phyloP scores from a whole-genome alignment of 805 yeast species.

The Metschnikowia kofuensis region DNA sequence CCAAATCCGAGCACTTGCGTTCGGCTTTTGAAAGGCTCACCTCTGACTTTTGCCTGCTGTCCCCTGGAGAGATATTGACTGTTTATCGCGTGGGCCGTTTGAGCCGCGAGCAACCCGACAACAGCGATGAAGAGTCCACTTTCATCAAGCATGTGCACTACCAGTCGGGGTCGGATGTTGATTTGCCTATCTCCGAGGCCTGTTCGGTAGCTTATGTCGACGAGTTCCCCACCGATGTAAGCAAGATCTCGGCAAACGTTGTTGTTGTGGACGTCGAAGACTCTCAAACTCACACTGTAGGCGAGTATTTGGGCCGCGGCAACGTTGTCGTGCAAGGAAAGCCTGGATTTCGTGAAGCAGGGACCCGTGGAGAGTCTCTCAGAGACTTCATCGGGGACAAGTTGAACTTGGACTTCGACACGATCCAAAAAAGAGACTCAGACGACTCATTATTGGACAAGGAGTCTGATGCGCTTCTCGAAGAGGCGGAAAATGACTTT shows the following conservation, averaged over 20 bases:
- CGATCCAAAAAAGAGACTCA: slow-evolving; percentile 19
- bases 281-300: slow-evolving; percentile 16
- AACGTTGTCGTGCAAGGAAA: slow-evolving; percentile 28
- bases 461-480: slow-evolving; percentile 4
- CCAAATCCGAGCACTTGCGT: slow-evolving; percentile 21
- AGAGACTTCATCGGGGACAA: slow-evolving; percentile 25
- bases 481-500: slow-evolving; percentile 31
- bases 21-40: slow-evolving; percentile 17
- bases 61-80: slow-evolving; percentile 17
- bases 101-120: slow-evolving; percentile 4
- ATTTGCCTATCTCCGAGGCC: slow-evolving; percentile 11
- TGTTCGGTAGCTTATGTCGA: slow-evolving; percentile 14
- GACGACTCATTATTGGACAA: slow-evolving; percentile 6
- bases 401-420: slow-evolving; percentile 21
- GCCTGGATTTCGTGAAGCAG: slow-evolving; percentile 27
- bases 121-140: slow-evolving; percentile 1
- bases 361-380: slow-evolving; percentile 20
- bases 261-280: slow-evolving; percentile 27
- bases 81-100: slow-evolving; percentile 28
- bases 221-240: slow-evolving; percentile 1
- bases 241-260: slow-evolving; percentile 11
- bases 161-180: slow-evolving; percentile 13
- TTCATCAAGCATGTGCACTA: slow-evolving; percentile 18
- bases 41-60: slow-evolving; percentile 18
- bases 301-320: slow-evolving; percentile 17